Evolutionary conservation across 345 rosid species (phyloP).

Genomic region (Arabis alpina): DNA sequence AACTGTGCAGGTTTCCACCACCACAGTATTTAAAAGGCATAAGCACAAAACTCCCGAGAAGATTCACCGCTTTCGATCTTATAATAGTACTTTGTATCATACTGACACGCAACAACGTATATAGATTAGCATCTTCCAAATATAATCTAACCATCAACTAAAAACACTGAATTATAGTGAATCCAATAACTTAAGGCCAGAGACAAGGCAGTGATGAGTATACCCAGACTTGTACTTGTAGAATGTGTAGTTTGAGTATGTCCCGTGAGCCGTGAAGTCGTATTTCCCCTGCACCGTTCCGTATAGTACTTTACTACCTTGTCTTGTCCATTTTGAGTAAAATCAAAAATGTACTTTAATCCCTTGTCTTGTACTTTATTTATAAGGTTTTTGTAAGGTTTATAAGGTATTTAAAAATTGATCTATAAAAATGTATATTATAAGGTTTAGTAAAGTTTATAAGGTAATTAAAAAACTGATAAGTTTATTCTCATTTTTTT

Average conservation of each 20-base stretch:
- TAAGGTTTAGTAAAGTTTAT: too few species aligned
- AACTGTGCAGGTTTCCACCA: too few species aligned
- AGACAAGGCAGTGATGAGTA: constrained; percentile 78
- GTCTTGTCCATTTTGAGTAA: too few species aligned
- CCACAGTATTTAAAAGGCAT: too few species aligned
- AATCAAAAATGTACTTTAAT: too few species aligned
- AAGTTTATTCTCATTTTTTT: too few species aligned
- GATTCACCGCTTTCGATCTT: constrained; percentile 73
- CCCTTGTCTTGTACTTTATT: too few species aligned
- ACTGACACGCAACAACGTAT: constrained; percentile 42
- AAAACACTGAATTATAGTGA: too few species aligned
- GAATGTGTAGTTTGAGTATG: constrained; percentile 66
- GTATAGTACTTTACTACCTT: constrained; percentile 64
- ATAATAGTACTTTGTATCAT: constrained; percentile 86
- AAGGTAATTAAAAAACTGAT: too few species aligned
- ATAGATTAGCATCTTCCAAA: constrained; percentile 8
- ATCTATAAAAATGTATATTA: too few species aligned
- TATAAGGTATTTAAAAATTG: too few species aligned
- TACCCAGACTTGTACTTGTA: constrained; percentile 81
- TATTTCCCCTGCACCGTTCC: constrained; percentile 55
- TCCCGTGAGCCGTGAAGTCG: constrained; percentile 67
- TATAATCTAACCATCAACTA: not conserved
- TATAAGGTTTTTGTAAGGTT: too few species aligned
- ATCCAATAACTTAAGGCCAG: constrained; percentile 64
- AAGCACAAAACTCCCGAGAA: constrained; percentile 81